Evolutionary conservation across 225 moss, liverwort and hornwort species (phyloP).

Genomic region (Bryum argenteum): DNA sequence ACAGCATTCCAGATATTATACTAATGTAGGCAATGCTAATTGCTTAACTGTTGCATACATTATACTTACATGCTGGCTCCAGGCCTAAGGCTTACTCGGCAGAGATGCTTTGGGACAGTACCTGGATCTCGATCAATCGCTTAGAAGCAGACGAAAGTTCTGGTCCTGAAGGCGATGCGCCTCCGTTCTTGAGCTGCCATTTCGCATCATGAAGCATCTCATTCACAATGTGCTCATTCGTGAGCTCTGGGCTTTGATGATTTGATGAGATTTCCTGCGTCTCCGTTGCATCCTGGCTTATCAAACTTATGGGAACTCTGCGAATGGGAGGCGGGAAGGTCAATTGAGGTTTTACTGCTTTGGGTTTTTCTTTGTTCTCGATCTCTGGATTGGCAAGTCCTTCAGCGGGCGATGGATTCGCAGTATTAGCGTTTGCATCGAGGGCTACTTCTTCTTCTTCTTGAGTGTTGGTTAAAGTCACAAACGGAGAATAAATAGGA

Average conservation of each 20-base stretch:
- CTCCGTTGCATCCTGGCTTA: slow-evolving; percentile 26
- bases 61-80: neutral
- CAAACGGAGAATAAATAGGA: slow-evolving; percentile 65
- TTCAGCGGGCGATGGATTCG: slow-evolving; percentile 21
- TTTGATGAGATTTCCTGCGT: slow-evolving; percentile 28
- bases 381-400: slow-evolving; percentile 2
- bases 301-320: slow-evolving; percentile 16
- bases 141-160: slow-evolving; percentile 37
- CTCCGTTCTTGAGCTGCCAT: slow-evolving; percentile 56
- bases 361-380: slow-evolving; percentile 34
- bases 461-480: slow-evolving; percentile 47
- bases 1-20: neutral
- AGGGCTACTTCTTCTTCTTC: slow-evolving; percentile 7
- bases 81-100: neutral
- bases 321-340: slow-evolving; percentile 48
- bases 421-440: neutral
- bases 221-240: slow-evolving; percentile 87
- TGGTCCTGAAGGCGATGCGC: slow-evolving; percentile 31
- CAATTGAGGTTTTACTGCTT: slow-evolving; percentile 62
- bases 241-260: slow-evolving; percentile 49
- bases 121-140: slow-evolving; percentile 68
- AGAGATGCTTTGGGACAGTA: neutral
- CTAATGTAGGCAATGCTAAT: neutral
- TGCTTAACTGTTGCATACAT: neutral
- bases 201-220: slow-evolving; percentile 93